Evolutionary conservation across 805 yeast species (phyloP), one percentile per base, ranked within the genome.

Genomic region (Candida easanensis): DNA sequence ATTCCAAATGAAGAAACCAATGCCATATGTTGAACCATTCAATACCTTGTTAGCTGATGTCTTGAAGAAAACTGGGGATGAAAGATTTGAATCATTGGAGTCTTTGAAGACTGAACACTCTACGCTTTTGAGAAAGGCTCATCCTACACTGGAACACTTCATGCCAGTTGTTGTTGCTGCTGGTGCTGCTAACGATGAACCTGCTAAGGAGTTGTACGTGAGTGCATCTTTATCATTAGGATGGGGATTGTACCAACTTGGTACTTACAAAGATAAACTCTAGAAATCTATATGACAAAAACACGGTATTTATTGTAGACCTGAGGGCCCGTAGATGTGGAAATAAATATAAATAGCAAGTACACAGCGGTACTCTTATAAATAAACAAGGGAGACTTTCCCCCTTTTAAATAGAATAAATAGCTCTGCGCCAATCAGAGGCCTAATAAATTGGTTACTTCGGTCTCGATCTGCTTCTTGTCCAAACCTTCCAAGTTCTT

Each of bases 141-240:
- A 86, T 61, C 95, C 95, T 9, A 80, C 90, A 0, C 64, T 80
- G 38, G 95, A 86, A 50, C 95, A 86, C 62, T 77, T 86, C 47
- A 62, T 78, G 51, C 91, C 91, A 1, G 52, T 81, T 7, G 76
- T 79, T 28, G 87, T 79, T 33, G 79, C 80, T 2, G 79, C 82
- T 22, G 76, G 82, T 25, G 71, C 79, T 17, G 63, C 69, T 16
- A 69, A 68, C 13, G 46, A 57, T 18, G 73, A 68, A 22, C 41
- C 46, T 1, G 76, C 73, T 33, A 62, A 64, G 37, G 77, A 74
- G 46, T 34, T 80, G 13, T 80, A 77, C 54, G 67, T 70, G 23
- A 68, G 57, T 21, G 76, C 64, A 5, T 46, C 57, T 10, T 63
- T 64, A 1, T 71, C 82, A 34, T 53, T 84, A 31, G 91, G 86